These are phyloP conservation scores for Saitozyma sp. DNA, from an alignment of 768 basidiomycete genomes.

Conservation along the genomic window DNA sequence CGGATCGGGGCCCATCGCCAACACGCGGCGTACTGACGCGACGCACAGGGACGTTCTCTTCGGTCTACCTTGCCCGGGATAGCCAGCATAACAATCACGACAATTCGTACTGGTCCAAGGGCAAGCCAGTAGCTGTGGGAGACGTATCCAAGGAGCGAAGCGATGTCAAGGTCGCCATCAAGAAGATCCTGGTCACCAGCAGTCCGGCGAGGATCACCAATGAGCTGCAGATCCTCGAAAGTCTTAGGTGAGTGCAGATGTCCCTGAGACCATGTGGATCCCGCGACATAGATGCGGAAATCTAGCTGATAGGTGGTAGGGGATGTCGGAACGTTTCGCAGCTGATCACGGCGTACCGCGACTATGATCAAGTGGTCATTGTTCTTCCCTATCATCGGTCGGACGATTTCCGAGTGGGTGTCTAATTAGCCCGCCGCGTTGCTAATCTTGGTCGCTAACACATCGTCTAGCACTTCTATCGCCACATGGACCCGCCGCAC, in stretches of 20 bases:
- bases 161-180: conserved; percentile 77
- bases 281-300: not conserved
- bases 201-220: conserved; percentile 88
- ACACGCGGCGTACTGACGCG: not conserved
- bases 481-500: conserved; percentile 67
- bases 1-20: not conserved
- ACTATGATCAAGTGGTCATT: conserved; percentile 86
- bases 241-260: conserved; percentile 53
- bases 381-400: conserved; percentile 91
- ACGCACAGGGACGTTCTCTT: conserved; percentile 82
- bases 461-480: conserved; percentile 68
- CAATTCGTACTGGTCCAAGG: conserved; percentile 60
- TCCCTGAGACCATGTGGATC: not conserved
- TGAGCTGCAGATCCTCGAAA: conserved; percentile 86
- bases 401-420: conserved; percentile 85
- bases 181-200: conserved; percentile 95
- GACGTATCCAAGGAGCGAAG: not conserved
- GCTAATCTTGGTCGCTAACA: conserved; percentile 4
- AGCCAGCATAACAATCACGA: conserved; percentile 61
- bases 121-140: not conserved
- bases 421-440: not conserved
- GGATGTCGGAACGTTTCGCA: conserved; percentile 86
- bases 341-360: conserved; percentile 88
- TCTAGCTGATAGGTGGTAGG: conserved; percentile 56
- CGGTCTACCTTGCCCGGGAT: conserved; percentile 97